phyloP scores from a whole-genome alignment of 1,139 yeast species.

The Petasospora rhodanensis region DNA sequence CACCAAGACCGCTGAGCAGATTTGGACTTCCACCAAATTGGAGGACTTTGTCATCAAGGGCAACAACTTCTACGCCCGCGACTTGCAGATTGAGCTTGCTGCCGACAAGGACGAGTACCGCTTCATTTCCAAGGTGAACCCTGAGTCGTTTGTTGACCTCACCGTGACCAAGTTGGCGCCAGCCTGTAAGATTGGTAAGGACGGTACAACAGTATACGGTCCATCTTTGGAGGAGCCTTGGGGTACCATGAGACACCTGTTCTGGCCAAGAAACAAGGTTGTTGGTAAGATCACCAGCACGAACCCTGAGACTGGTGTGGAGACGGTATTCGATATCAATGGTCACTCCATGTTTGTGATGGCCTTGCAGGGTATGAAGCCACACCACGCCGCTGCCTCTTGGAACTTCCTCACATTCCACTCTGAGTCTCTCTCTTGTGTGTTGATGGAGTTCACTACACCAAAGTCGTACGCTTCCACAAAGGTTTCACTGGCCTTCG shows the following conservation, averaged over 20 bases:
- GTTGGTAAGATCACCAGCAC: conserved; percentile 51
- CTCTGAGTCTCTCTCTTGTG: conserved; percentile 66
- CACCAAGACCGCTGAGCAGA: conserved; percentile 13
- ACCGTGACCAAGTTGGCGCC: conserved; percentile 58
- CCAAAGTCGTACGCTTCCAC: conserved; percentile 86
- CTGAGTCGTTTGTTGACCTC: conserved; percentile 71
- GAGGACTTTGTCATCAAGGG: conserved; percentile 77
- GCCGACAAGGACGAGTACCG: conserved; percentile 53
- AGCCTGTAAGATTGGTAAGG: conserved; percentile 86
- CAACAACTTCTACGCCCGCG: conserved; percentile 74
- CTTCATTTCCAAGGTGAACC: conserved; percentile 62
- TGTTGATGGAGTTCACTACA: conserved; percentile 93
- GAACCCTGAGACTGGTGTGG: conserved; percentile 20
- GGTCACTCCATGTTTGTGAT: conserved; percentile 82
- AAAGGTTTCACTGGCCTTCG: conserved; percentile 73
- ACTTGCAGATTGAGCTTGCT: conserved; percentile 56
- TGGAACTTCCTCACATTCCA: conserved; percentile 96
- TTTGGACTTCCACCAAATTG: conserved; percentile 64
- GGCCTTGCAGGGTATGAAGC: conserved; percentile 99
- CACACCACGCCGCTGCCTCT: conserved; percentile 95
- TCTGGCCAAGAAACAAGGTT: conserved; percentile 88
- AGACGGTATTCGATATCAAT: conserved; percentile 32
- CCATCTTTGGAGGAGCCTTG: conserved; percentile 79
- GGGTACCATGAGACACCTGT: conserved; percentile 95
- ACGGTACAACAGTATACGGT: conserved; percentile 84